These are phyloP conservation scores for Sphaceloma murrayae DNA, from an alignment of 2,329 filamentous ascomycete genomes.

Conservation along the genomic window DNA sequence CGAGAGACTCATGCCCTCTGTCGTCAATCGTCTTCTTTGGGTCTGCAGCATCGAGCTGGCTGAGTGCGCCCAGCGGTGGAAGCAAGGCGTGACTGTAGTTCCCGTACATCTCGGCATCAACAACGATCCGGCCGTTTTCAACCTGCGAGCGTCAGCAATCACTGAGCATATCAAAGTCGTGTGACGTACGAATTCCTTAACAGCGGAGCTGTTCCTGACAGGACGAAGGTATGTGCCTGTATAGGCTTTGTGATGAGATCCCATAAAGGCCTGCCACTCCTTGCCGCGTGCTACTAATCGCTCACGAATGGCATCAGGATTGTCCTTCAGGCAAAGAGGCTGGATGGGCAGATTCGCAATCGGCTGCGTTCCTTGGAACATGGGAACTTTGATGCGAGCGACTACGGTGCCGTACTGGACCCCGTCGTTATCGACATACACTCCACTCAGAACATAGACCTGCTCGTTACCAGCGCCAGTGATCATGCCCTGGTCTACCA, in stretches of 20 bases:
- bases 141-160: constrained; percentile 1
- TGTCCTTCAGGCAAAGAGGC: not conserved
- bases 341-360: not conserved
- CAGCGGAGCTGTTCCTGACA: not conserved
- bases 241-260: not conserved
- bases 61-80: not conserved
- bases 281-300: not conserved
- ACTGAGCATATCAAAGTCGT: not conserved
- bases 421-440: not conserved
- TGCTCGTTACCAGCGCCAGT: not conserved
- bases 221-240: not conserved
- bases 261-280: not conserved
- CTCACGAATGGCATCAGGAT: not conserved
- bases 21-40: not conserved
- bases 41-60: too few relatives aligned
- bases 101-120: not conserved
- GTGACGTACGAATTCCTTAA: not conserved
- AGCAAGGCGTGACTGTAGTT: not conserved
- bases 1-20: not conserved
- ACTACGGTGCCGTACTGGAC: not conserved
- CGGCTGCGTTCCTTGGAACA: not conserved
- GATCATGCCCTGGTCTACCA: not conserved
- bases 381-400: not conserved
- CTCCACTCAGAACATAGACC: not conserved
- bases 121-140: constrained; percentile 2